Conservation (phyloP, 768 basidiomycete genomes). For the Naganishia friedmannii region DNA sequence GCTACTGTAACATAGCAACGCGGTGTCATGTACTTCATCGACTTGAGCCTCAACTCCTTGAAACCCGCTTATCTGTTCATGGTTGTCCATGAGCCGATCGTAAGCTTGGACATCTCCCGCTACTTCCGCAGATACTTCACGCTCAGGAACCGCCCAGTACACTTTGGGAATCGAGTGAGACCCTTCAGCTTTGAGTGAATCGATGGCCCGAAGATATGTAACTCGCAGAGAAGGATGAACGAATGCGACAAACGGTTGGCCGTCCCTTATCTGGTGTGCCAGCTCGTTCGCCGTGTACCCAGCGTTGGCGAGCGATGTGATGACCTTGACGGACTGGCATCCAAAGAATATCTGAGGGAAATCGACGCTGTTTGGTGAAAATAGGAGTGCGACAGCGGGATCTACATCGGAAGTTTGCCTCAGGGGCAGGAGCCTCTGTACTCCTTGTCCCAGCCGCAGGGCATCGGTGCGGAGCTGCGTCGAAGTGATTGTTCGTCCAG, state of each 20-base stretch:
- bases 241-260: slow-evolving; percentile 64
- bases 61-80: slow-evolving; percentile 10
- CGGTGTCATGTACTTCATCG: slow-evolving; percentile 39
- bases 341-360: slow-evolving; percentile 58
- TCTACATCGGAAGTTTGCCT: slow-evolving; percentile 42
- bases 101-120: slow-evolving; percentile 25
- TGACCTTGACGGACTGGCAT: slow-evolving; percentile 62
- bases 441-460: slow-evolving; percentile 62
- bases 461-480: slow-evolving; percentile 59
- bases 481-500: slow-evolving; percentile 62
- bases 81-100: slow-evolving; percentile 35
- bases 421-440: slow-evolving; percentile 52
- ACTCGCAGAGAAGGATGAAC: slow-evolving; percentile 60
- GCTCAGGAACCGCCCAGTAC: slow-evolving; percentile 56
- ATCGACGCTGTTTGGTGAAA: slow-evolving; percentile 62
- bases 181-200: slow-evolving; percentile 39
- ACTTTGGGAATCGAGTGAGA: slow-evolving; percentile 54
- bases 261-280: slow-evolving; percentile 68
- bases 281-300: slow-evolving; percentile 69
- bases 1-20: slow-evolving; percentile 50
- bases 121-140: slow-evolving; percentile 50
- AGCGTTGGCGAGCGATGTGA: slow-evolving; percentile 70
- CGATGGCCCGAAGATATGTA: slow-evolving; percentile 41
- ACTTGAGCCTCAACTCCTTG: slow-evolving; percentile 15
- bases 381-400: slow-evolving; percentile 64